A percentile compares a stretch with the other conserved stretches of the same genome.
Conservation (phyloP, 2,329 filamentous ascomycete genomes). For the Scleromitrula shiraiana region DNA sequence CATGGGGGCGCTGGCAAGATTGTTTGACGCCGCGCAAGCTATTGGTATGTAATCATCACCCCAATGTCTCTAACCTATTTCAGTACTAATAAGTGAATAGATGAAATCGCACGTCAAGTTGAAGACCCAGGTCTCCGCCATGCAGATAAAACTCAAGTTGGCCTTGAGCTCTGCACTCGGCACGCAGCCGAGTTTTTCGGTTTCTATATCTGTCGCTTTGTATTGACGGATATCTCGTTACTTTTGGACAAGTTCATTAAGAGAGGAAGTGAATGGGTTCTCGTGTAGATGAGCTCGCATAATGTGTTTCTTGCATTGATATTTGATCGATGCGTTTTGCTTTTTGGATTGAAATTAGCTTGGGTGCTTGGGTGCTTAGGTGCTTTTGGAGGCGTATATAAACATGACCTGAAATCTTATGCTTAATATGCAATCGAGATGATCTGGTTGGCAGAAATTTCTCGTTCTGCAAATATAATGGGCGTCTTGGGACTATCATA, state of each 20-base stretch:
- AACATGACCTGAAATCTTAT: too few relatives aligned
- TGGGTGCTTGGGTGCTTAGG: not conserved
- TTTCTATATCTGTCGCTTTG: slow-evolving; percentile 93
- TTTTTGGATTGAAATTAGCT: not conserved
- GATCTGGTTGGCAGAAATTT: too few relatives aligned
- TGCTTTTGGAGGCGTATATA: too few relatives aligned
- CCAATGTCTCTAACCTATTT: not conserved
- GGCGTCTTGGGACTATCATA: not conserved
- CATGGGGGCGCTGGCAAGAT: slow-evolving; percentile 78
- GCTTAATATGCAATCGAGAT: not conserved
- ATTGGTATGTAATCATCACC: slow-evolving; percentile 59
- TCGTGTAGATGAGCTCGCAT: slow-evolving; percentile 29
- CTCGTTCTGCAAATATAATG: too few relatives aligned
- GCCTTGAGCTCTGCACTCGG: slow-evolving; percentile 83
- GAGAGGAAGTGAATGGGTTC: slow-evolving; percentile 90
- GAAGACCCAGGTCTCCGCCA: slow-evolving; percentile 89
- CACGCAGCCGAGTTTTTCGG: slow-evolving; percentile 97
- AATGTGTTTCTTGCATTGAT: not conserved
- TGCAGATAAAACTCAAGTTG: slow-evolving; percentile 89
- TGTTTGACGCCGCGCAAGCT: slow-evolving; percentile 90
- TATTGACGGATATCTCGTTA: slow-evolving; percentile 73
- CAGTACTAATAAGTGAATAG: slow-evolving; percentile 39
- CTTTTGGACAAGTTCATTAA: slow-evolving; percentile 97
- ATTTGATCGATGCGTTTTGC: too few relatives aligned
- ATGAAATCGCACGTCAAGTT: slow-evolving; percentile 92